Conservation (phyloP, 306 rosid species). For the Ochetophila trinervis region DNA sequence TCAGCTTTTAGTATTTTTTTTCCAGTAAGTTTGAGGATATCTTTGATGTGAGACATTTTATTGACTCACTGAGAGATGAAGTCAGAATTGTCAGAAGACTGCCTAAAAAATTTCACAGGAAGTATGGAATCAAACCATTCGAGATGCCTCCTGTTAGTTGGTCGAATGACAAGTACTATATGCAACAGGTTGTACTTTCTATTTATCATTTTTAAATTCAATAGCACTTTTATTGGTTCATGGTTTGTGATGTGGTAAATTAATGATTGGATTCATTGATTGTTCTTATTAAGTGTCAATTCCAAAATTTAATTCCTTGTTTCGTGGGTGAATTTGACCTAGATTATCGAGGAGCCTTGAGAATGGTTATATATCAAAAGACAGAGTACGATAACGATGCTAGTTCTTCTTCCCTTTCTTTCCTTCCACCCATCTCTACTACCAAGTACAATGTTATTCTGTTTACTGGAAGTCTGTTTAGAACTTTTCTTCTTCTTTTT, state of each 20-base stretch:
- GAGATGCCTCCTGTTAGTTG: slow-evolving; percentile 98
- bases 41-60: slow-evolving; percentile 87
- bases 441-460: no score
- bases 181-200: slow-evolving; percentile 60
- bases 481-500: no score
- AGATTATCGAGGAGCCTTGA: background rate
- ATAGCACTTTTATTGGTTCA: background rate
- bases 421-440: no score
- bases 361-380: background rate
- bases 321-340: background rate
- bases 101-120: slow-evolving; percentile 66
- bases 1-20: slow-evolving; percentile 26
- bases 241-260: background rate
- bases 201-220: background rate
- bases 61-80: slow-evolving; percentile 85
- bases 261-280: background rate
- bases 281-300: background rate
- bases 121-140: slow-evolving; percentile 49
- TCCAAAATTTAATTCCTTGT: background rate
- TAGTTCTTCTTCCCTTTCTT: no score
- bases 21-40: slow-evolving; percentile 90
- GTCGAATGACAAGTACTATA: slow-evolving; percentile 82
- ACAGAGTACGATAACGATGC: background rate
- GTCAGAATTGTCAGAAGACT: slow-evolving; percentile 84
- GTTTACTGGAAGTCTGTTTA: no score